phyloP scores from a whole-genome alignment of 164 flowering plant species.

The Aristolochia contorta region DNA sequence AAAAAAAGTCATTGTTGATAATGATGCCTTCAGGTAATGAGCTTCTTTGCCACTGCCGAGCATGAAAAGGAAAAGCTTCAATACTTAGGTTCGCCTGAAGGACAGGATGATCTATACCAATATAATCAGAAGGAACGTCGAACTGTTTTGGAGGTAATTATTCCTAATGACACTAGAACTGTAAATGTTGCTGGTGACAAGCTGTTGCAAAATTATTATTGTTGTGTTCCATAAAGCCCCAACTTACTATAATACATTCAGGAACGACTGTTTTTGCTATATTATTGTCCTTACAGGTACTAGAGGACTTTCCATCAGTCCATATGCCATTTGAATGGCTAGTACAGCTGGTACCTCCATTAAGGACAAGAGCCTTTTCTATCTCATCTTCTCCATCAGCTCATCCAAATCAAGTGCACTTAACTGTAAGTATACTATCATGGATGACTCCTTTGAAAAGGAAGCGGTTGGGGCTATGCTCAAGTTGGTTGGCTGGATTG shows the following conservation, averaged over 20 bases:
- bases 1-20: neutral
- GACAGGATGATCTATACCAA: slow-evolving; percentile 87
- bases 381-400: slow-evolving; percentile 78
- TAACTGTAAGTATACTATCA: slow-evolving; percentile 70
- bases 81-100: slow-evolving; percentile 93
- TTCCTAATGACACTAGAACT: neutral
- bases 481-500: slow-evolving; percentile 77
- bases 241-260: neutral
- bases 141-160: slow-evolving; percentile 81
- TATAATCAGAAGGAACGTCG: slow-evolving; percentile 92
- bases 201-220: too few species aligned
- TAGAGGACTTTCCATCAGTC: slow-evolving; percentile 92
- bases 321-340: slow-evolving; percentile 97
- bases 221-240: too few species aligned
- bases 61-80: slow-evolving; percentile 95
- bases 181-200: too few species aligned
- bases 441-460: slow-evolving; percentile 92
- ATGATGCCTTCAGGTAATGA: slow-evolving; percentile 57
- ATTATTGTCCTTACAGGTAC: slow-evolving; percentile 31
- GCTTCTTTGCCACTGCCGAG: slow-evolving; percentile 70
- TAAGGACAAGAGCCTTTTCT: slow-evolving; percentile 79
- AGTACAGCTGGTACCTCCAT: slow-evolving; percentile 86
- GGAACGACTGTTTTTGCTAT: neutral
- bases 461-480: slow-evolving; percentile 67
- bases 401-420: slow-evolving; percentile 80